A percentile compares a stretch with the other conserved stretches of the same genome.
Conservation (phyloP, 495 filamentous ascomycete species). For the Aspergillus leporis region DNA sequence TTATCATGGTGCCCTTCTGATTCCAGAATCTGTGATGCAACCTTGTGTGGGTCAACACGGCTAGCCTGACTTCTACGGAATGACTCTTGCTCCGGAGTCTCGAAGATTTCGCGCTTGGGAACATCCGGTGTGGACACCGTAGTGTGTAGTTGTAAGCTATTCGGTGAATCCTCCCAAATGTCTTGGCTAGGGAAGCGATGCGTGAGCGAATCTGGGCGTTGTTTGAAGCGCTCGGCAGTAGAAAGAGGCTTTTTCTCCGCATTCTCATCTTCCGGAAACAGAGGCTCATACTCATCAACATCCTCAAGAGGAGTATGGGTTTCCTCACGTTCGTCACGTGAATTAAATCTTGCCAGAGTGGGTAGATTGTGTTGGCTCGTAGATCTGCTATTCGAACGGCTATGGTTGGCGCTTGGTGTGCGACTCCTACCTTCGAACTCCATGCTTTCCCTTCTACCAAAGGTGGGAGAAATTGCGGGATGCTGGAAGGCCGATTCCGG, state of each 20-base stretch:
- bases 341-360: slow-evolving; percentile 49
- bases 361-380: slow-evolving; percentile 58
- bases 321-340: slow-evolving; percentile 54
- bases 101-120: slow-evolving; percentile 42
- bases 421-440: slow-evolving; percentile 57
- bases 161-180: slow-evolving; percentile 95
- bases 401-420: slow-evolving; percentile 56
- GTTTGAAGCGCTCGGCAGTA: slow-evolving; percentile 60
- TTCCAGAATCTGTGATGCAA: slow-evolving; percentile 42
- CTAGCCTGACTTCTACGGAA: slow-evolving; percentile 48
- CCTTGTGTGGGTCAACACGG: slow-evolving; percentile 48
- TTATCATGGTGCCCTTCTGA: slow-evolving; percentile 34
- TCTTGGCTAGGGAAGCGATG: slow-evolving; percentile 91
- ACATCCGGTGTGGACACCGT: slow-evolving; percentile 81
- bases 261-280: slow-evolving; percentile 83
- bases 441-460: slow-evolving; percentile 58
- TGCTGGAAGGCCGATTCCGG: slow-evolving; percentile 71
- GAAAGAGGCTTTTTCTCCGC: slow-evolving; percentile 58
- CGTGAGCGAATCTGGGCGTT: slow-evolving; percentile 59
- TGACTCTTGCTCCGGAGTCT: slow-evolving; percentile 58
- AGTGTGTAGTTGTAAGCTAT: slow-evolving; percentile 77
- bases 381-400: slow-evolving; percentile 72
- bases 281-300: slow-evolving; percentile 90
- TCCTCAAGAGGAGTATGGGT: slow-evolving; percentile 76
- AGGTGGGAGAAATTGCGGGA: slow-evolving; percentile 71